Percentiles rank a stretch among this genome's conserved stretches.
Conservation (phyloP, 2,329 filamentous ascomycete genomes). For the Ambrosiella cleistominuta region DNA sequence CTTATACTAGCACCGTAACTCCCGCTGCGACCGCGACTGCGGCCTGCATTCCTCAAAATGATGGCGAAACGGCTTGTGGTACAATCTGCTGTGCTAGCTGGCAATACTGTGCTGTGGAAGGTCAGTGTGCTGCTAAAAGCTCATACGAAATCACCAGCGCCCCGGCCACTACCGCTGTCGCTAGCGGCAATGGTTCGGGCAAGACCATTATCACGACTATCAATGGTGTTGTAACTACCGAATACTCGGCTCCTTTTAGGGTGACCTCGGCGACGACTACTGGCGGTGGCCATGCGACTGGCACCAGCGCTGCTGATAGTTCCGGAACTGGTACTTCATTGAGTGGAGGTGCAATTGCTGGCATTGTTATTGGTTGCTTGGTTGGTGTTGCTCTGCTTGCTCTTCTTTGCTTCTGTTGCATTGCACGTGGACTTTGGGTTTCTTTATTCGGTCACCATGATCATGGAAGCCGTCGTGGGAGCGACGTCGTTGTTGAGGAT, state of each 20-base stretch:
- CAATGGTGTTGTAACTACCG: conserved; percentile 33
- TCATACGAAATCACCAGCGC: conserved; percentile 22
- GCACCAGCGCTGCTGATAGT: conserved; percentile 23
- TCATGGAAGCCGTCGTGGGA: conserved; percentile 21
- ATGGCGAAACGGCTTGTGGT: conserved; percentile 45
- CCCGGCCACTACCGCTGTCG: conserved; percentile 14
- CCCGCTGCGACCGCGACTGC: conserved; percentile 26
- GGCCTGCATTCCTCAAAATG: conserved; percentile 32
- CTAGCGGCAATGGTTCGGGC: conserved; percentile 16
- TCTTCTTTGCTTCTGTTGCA: conserved; percentile 60
- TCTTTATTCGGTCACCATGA: conserved; percentile 35
- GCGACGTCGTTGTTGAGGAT: conserved; percentile 20
- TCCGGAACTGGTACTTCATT: conserved; percentile 26
- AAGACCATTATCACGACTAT: conserved; percentile 28
- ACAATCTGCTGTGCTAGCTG: conserved; percentile 50
- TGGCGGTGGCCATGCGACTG: conserved; percentile 28
- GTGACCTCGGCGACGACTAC: conserved; percentile 36
- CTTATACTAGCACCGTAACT: conserved; percentile 41
- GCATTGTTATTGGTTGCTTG: conserved; percentile 60
- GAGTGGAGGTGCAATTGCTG: conserved; percentile 58
- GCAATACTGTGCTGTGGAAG: conserved; percentile 45
- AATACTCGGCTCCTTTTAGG: conserved; percentile 33
- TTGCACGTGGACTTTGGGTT: conserved; percentile 43
- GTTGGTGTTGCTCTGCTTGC: conserved; percentile 48
- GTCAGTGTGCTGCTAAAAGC: conserved; percentile 39